Percentiles rank a stretch among this genome's conserved stretches.
Evolutionary conservation across 1,139 yeast species (phyloP).

Genomic region (Scheffersomyces titani): DNA sequence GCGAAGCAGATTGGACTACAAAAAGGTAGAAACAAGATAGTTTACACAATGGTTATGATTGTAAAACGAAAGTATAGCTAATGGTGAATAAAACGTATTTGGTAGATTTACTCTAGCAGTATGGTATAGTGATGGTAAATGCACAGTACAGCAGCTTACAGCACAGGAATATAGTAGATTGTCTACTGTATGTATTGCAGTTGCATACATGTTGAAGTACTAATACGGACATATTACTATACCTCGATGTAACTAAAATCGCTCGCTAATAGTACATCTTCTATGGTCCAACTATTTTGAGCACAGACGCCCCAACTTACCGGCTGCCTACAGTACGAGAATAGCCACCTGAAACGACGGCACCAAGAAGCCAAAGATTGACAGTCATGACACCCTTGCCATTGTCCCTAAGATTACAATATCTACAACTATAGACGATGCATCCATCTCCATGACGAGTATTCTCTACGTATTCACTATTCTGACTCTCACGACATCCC

Average conservation of each 20-base stretch:
- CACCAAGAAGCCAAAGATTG: not conserved
- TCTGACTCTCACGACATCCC: no score
- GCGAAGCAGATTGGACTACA: not conserved
- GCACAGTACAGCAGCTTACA: no score
- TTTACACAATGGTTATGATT: no score
- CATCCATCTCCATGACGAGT: not conserved
- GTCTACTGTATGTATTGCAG: no score
- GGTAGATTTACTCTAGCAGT: no score
- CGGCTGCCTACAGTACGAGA: not conserved
- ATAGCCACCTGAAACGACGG: not conserved
- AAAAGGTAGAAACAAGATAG: no score
- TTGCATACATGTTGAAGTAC: not conserved
- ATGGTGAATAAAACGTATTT: no score
- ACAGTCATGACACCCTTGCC: not conserved
- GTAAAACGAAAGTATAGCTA: no score
- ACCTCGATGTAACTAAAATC: not conserved
- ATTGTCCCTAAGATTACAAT: not conserved
- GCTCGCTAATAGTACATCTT: not conserved
- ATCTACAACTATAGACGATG: not conserved
- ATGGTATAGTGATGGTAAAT: no score
- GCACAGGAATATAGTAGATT: no score
- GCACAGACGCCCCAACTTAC: not conserved
- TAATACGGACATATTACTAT: not conserved
- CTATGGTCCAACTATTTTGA: not conserved
- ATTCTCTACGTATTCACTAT: not conserved